Conservation (phyloP, 2,329 filamentous ascomycete genomes). For the Parascedosporium putredinis region DNA sequence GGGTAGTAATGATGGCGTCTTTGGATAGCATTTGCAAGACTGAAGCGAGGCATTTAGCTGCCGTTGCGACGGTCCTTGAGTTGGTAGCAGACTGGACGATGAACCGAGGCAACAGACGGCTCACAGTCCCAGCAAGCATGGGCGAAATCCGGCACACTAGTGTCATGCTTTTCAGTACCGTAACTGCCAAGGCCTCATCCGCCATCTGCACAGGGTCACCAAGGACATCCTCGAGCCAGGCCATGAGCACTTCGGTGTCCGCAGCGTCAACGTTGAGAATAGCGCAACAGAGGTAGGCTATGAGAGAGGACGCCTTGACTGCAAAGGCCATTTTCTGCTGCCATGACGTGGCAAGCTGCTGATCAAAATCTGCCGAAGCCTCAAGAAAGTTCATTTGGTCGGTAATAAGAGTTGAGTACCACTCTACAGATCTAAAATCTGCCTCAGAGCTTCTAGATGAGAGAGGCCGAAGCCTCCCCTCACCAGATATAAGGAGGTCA, state of each 20-base stretch:
- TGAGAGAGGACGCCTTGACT: slow-evolving; percentile 72
- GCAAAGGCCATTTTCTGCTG: slow-evolving; percentile 80
- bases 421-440: slow-evolving; percentile 47
- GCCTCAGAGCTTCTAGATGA: slow-evolving; percentile 30
- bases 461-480: slow-evolving; percentile 30
- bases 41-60: slow-evolving; percentile 75
- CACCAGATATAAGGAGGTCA: slow-evolving; percentile 58
- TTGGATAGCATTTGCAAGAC: slow-evolving; percentile 76
- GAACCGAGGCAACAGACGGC: slow-evolving; percentile 70
- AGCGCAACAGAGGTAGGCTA: slow-evolving; percentile 77
- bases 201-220: slow-evolving; percentile 73
- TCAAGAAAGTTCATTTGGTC: slow-evolving; percentile 83
- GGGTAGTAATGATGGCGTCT: slow-evolving; percentile 85
- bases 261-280: slow-evolving; percentile 72
- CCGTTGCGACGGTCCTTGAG: slow-evolving; percentile 59
- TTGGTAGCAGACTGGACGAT: slow-evolving; percentile 75
- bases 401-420: slow-evolving; percentile 60
- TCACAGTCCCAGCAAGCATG: slow-evolving; percentile 62
- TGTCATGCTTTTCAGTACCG: slow-evolving; percentile 71
- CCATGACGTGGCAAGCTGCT: slow-evolving; percentile 67
- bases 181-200: slow-evolving; percentile 64
- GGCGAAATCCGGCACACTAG: slow-evolving; percentile 68
- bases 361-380: slow-evolving; percentile 77
- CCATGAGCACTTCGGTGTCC: slow-evolving; percentile 66
- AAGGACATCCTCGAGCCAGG: slow-evolving; percentile 77